These are phyloP conservation scores for Ustilago curta DNA, from an alignment of 1,284 basidiomycete species.

Conservation along the genomic window DNA sequence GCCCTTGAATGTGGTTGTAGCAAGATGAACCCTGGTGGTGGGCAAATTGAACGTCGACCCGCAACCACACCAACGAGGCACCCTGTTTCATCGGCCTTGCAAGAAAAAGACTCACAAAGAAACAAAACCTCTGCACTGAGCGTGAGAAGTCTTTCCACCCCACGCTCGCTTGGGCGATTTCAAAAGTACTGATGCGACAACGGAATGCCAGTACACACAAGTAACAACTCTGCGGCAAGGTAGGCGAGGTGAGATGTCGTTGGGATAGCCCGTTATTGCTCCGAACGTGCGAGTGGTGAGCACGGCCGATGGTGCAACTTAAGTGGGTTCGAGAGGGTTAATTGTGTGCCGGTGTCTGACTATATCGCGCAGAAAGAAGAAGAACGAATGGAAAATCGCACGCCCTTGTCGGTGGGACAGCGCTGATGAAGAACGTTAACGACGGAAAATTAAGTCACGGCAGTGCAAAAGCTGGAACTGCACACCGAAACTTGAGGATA, in stretches of 20 bases:
- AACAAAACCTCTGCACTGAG: neutral
- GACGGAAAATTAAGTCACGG: neutral
- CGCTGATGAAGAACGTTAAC: neutral
- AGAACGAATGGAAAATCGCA: too few species aligned
- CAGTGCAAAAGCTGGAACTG: neutral
- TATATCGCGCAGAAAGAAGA: too few species aligned
- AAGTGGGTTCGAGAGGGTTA: too few species aligned
- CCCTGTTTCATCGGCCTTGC: constrained; percentile 1
- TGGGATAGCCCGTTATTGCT: too few species aligned
- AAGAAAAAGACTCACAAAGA: neutral
- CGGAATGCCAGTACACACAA: neutral
- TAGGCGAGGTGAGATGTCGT: too few species aligned
- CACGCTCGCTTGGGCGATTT: neutral
- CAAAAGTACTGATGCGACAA: neutral
- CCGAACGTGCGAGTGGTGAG: too few species aligned
- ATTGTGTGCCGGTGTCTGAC: too few species aligned
- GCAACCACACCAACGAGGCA: neutral
- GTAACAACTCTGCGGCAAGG: too few species aligned
- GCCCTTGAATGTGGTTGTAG: too few species aligned
- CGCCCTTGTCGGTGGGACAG: neutral
- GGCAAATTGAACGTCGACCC: too few species aligned
- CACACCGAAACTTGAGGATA: neutral
- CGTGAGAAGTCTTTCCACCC: constrained; percentile 3
- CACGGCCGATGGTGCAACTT: too few species aligned
- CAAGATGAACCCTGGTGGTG: too few species aligned